phyloP scores from a whole-genome alignment of 2,329 filamentous ascomycete species.

The Teratosphaeria destructans region DNA sequence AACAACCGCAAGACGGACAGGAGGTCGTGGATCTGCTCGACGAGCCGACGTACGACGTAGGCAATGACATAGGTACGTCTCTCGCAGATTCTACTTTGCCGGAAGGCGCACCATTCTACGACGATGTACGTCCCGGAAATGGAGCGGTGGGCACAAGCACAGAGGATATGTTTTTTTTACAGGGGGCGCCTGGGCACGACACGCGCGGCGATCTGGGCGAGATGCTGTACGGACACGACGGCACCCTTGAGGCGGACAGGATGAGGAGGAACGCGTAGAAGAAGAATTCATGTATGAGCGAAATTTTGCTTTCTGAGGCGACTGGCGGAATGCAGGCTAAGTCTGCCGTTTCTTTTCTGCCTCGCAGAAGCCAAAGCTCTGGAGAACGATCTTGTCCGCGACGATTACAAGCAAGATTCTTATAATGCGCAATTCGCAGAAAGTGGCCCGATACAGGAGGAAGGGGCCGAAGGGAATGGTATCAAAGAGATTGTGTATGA shows the following conservation, averaged over 20 bases:
- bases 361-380: neutral
- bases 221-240: slow-evolving; percentile 9
- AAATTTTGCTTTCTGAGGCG: neutral
- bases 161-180: neutral
- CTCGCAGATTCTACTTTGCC: neutral
- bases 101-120: slow-evolving; percentile 4
- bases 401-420: too few relatives aligned
- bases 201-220: slow-evolving; percentile 2
- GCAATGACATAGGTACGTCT: slow-evolving; percentile 11
- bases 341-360: neutral
- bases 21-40: slow-evolving; percentile 25
- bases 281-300: neutral
- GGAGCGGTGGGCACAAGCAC: neutral
- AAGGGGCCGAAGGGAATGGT: neutral
- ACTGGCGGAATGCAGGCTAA: neutral
- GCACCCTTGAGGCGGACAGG: slow-evolving; percentile 1
- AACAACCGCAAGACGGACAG: slow-evolving; percentile 20
- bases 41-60: slow-evolving; percentile 5
- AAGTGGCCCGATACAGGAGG: neutral
- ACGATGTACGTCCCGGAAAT: neutral
- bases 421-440: neutral
- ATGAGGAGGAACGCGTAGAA: neutral
- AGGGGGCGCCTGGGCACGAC: neutral
- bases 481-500: neutral
- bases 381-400: neutral